A percentile compares a stretch with the other conserved stretches of the same genome.
Conservation (phyloP, 768 basidiomycete genomes). For the Collybia nuda region DNA sequence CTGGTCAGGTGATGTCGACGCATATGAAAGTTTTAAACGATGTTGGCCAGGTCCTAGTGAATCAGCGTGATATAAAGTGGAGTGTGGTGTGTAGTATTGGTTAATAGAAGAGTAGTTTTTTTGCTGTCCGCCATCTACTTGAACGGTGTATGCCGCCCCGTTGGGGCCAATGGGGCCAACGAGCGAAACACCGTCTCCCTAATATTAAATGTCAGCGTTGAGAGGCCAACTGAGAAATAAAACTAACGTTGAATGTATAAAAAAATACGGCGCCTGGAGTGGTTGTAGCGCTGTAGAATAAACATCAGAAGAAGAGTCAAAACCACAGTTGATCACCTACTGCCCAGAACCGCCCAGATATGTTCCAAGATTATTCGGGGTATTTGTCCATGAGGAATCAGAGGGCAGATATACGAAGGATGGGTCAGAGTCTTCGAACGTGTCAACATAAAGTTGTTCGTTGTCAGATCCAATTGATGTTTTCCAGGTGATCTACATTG, state of each 20-base stretch:
- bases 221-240: neutral
- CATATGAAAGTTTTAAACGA: conserved; percentile 29
- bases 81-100: conserved; percentile 21
- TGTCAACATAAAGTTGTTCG: conserved; percentile 22
- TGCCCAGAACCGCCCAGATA: conserved; percentile 44
- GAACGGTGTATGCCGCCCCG: conserved; percentile 31
- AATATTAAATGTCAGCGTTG: neutral
- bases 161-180: conserved; percentile 42
- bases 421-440: conserved; percentile 33
- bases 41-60: conserved; percentile 27
- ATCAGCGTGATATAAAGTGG: conserved; percentile 24
- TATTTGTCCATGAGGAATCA: conserved; percentile 30
- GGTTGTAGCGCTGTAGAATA: conserved; percentile 27
- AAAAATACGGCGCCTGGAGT: conserved; percentile 27
- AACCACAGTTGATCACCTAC: conserved; percentile 17
- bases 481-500: conserved; percentile 30
- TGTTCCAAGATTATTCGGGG: conserved; percentile 25
- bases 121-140: conserved; percentile 28
- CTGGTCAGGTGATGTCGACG: conserved; percentile 17
- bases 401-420: conserved; percentile 34
- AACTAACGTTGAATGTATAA: conserved; percentile 39
- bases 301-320: neutral
- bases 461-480: conserved; percentile 23
- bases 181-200: conserved; percentile 36
- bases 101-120: conserved; percentile 19